Base-by-base conservation (phyloP, 768 basidiomycete species). In the Mycena maculata region DNA sequence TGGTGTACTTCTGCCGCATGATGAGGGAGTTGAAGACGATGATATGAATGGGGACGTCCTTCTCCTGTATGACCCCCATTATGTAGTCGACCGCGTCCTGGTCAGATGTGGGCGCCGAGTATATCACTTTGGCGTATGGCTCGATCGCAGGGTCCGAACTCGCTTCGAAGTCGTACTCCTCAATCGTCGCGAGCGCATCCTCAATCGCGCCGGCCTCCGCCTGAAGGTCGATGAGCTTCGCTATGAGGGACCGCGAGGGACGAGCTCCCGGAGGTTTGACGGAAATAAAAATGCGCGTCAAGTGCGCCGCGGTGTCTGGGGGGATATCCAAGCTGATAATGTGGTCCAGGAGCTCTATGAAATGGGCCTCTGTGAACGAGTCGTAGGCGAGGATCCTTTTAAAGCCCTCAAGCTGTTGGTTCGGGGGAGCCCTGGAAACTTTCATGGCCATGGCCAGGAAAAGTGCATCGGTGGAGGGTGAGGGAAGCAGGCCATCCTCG, bases 1-100 rank as follows among this genome's bases (percentile, higher is more conserved):
- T 60, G 1, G 72, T 73, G 15, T 78, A 71, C 39, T 80, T 70
- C 60, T 85, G 81, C 18, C 76, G 75, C 8, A 80, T 76, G 16
- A 89, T 81, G 66, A 89, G 80, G 10, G 81, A 65, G 60, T 88
- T 87, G 76, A 87, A 82, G n/a, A 87, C 68, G 41, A 71, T 70
- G 11, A 80, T 76, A 57, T 85, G 78, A 0, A 82, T 81, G 2
- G 72, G 44, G 15, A 84, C 75, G 4, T 79, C 79, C 2, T 80
- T 76, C 22, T 76, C 72, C 52, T 73, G 71, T 81, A 86, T 85
- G 48, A 78, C 74, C 6, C 75, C 68, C 52, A 88, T 74, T 0
- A 85, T 75, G 16, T 71, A 75, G 56, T 80, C 69, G 47, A 83
- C 72, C 1, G 78, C 77, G 5, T 50, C 70, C 3, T 64, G 59